Conservation (phyloP, 352 stramenopile genomes). For the Globisporangium echinulatum region DNA sequence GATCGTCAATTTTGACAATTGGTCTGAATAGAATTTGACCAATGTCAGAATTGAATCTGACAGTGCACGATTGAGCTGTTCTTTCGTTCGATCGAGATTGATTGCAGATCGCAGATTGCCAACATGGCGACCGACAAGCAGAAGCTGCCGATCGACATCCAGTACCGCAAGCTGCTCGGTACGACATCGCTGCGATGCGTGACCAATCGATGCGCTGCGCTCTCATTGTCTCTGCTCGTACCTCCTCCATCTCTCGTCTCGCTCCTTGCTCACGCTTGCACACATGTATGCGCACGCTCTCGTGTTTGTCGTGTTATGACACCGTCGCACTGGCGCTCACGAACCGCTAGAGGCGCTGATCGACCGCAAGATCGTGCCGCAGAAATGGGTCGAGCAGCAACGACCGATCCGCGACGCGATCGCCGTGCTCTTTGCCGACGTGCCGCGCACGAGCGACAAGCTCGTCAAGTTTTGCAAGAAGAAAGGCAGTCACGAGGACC, state of each 20-base stretch:
- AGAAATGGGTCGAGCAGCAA: conserved; percentile 67
- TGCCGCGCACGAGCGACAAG: conserved; percentile 39
- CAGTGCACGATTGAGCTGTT: no score
- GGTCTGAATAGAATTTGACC: no score
- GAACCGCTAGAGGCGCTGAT: conserved; percentile 47
- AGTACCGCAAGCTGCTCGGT: conserved; percentile 77
- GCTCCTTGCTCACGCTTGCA: no score
- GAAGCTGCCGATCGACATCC: conserved; percentile 71
- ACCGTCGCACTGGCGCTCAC: neutral
- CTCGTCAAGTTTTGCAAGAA: conserved; percentile 40
- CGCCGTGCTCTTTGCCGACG: conserved; percentile 37
- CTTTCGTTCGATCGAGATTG: no score
- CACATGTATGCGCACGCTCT: neutral
- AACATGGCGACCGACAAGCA: conserved; percentile 23
- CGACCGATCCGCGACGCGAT: conserved; percentile 56
- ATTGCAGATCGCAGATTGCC: no score
- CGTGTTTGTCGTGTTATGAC: neutral
- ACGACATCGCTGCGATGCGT: neutral
- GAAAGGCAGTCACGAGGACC: conserved; percentile 42
- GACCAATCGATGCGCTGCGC: neutral
- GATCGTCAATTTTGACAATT: no score
- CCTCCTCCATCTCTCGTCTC: no score
- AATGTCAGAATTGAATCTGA: no score
- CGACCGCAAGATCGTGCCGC: conserved; percentile 61
- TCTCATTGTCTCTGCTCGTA: no score